Evolutionary conservation across 2,329 filamentous ascomycete species (phyloP).

Genomic region (Chlorencoelia australis): DNA sequence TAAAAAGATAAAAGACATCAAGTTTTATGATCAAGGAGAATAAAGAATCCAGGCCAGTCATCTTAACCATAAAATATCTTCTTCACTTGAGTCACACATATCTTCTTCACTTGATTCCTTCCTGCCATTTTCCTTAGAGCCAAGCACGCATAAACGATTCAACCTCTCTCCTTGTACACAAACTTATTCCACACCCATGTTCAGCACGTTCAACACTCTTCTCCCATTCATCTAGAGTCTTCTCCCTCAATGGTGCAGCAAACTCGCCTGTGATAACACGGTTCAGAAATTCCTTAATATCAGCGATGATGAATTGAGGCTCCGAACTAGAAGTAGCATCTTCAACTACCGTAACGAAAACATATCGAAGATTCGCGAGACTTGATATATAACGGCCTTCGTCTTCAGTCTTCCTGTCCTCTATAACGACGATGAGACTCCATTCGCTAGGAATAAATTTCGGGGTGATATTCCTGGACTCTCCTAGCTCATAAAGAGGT

Average conservation of each 20-base stretch:
- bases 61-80: too few relatives aligned
- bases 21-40: too few relatives aligned
- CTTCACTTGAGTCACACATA: too few relatives aligned
- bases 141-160: slow-evolving; percentile 1
- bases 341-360: slow-evolving; percentile 2
- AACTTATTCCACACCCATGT: background rate
- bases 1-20: too few relatives aligned
- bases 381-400: background rate
- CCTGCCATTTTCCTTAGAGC: too few relatives aligned
- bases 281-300: slow-evolving; percentile 1
- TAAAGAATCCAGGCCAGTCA: too few relatives aligned
- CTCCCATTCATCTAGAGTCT: background rate
- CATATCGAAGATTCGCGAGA: background rate
- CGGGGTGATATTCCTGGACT: too few relatives aligned
- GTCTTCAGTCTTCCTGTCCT: background rate
- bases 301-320: background rate
- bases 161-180: background rate
- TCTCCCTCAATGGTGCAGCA: background rate
- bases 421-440: background rate
- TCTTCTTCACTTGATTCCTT: too few relatives aligned
- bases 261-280: background rate
- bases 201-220: background rate
- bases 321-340: background rate
- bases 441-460: slow-evolving; percentile 2
- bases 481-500: background rate